phyloP scores from a whole-genome alignment of 2,329 filamentous ascomycete genomes.

The Neonectria ditissima region DNA sequence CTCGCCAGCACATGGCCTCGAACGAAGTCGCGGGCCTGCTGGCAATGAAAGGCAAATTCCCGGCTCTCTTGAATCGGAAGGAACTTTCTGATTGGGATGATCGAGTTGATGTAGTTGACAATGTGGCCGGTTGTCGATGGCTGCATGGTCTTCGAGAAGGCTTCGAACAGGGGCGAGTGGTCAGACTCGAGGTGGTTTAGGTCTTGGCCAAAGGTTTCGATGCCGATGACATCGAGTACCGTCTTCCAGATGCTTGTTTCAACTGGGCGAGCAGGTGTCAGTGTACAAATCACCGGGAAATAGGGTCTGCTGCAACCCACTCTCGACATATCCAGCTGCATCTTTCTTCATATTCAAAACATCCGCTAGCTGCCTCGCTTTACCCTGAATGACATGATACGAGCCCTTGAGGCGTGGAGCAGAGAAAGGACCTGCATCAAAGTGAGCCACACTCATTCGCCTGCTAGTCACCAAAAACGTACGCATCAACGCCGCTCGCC shows the following conservation, averaged over 20 bases:
- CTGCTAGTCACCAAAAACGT: constrained; percentile 3
- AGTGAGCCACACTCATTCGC: constrained; percentile 13
- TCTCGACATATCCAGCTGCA: constrained; percentile 30
- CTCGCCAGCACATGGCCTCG: constrained; percentile 28
- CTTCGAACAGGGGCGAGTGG: constrained; percentile 41
- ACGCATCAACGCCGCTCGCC: constrained; percentile 50
- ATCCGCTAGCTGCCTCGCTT: constrained; percentile 47
- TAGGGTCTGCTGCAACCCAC: constrained; percentile 12
- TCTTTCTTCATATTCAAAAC: constrained; percentile 36
- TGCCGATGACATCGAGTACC: constrained; percentile 51
- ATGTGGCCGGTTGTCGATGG: constrained; percentile 41
- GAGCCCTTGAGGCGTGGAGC: constrained; percentile 42
- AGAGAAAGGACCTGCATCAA: constrained; percentile 46
- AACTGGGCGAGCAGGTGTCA: constrained; percentile 28
- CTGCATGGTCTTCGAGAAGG: constrained; percentile 43
- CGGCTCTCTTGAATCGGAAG: constrained; percentile 51
- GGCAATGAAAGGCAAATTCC: constrained; percentile 49
- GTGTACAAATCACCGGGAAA: not conserved
- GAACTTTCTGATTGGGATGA: constrained; percentile 52
- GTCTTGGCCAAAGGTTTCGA: constrained; percentile 50
- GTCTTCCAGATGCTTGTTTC: constrained; percentile 47
- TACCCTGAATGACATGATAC: constrained; percentile 49
- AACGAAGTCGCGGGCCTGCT: constrained; percentile 47
- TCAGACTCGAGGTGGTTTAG: constrained; percentile 48
- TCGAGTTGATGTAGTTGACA: constrained; percentile 49